A percentile compares a stretch with the other conserved stretches of the same genome.
Evolutionary conservation across 164 flowering plant genomes (phyloP).

Genomic region (Tetracentron sinense): DNA sequence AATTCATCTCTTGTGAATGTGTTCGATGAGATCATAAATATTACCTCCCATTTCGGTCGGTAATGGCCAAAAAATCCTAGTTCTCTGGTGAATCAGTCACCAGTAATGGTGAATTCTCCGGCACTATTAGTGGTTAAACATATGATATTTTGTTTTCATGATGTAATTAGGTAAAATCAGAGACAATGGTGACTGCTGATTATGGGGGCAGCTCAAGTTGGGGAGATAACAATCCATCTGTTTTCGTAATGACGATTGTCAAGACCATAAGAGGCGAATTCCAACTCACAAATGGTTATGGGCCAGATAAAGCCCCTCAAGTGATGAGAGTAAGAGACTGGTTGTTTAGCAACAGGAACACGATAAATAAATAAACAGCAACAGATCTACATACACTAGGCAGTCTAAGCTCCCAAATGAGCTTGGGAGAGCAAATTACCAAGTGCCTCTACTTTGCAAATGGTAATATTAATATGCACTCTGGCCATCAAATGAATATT

Average conservation of each 20-base stretch:
- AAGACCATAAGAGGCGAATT: slow-evolving; percentile 37
- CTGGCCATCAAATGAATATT: neutral
- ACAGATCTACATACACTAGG: neutral
- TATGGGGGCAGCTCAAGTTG: slow-evolving; percentile 31
- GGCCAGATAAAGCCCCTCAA: slow-evolving; percentile 38
- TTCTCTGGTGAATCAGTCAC: no score
- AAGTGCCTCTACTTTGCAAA: no score
- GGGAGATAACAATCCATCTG: slow-evolving; percentile 48
- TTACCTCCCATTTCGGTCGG: no score
- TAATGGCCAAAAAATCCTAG: no score
- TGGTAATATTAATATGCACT: neutral
- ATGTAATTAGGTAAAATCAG: slow-evolving; percentile 30
- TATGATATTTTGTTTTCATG: slow-evolving; percentile 3
- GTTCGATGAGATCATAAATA: no score
- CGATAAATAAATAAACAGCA: no score
- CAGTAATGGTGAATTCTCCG: no score
- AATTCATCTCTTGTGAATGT: no score
- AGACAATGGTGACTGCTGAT: slow-evolving; percentile 47
- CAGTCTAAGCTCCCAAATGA: neutral
- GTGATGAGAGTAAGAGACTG: slow-evolving; percentile 35
- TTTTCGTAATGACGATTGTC: slow-evolving; percentile 31
- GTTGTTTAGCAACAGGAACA: neutral
- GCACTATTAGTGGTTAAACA: neutral
- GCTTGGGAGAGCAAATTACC: neutral
- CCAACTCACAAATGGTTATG: slow-evolving; percentile 62